Base-by-base conservation (phyloP, 768 basidiomycete genomes). In the Amyloporia xantha region DNA sequence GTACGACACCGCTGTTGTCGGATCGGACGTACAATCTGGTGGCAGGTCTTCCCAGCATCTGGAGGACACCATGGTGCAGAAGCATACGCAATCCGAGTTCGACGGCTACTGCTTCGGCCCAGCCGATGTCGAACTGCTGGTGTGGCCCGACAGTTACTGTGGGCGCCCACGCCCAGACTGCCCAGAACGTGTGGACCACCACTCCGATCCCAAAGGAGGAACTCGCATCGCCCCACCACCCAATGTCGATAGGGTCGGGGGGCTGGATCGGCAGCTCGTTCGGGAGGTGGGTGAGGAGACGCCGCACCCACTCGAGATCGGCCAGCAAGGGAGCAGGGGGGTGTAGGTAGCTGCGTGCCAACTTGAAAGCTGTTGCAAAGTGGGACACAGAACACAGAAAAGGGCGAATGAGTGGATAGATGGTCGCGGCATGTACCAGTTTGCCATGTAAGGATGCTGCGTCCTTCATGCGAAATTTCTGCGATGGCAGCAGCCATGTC, bases 31-130 rank as follows among this genome's bases (percentile, higher is more conserved):
- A 53, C 35, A 63, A 7, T n/a, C n/a, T n/a, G n/a, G n/a, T n/a
- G 41, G n/a, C n/a, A n/a, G n/a, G n/a, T 37, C 41, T n/a, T n/a
- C n/a, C n/a, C n/a, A n/a, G n/a, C n/a, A n/a, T n/a, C n/a, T n/a
- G n/a, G n/a, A n/a, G n/a, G n/a, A n/a, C n/a, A n/a, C n/a, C n/a
- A n/a, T n/a, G n/a, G n/a, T n/a, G n/a, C n/a, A 47, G 0, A 0
- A 51, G 54, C 2, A 66, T 4, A 2, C 30, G 53, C 0, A 69
- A 43, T 1, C 66, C 67, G 0, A 73, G 53, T 49, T 72, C 66
- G 15, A 73, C 56, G 10, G 65, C 69, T 0, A 69, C 61, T 2
- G 65, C 64, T 47, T 72, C 69, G 21, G 70, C 70, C 70, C 70
- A 71, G 0, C 64, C 66, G 33, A 71, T 71, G 54, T 69, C 61